phyloP scores from a whole-genome alignment of 2,329 filamentous ascomycete genomes.

The Xylariaceae sp. region DNA sequence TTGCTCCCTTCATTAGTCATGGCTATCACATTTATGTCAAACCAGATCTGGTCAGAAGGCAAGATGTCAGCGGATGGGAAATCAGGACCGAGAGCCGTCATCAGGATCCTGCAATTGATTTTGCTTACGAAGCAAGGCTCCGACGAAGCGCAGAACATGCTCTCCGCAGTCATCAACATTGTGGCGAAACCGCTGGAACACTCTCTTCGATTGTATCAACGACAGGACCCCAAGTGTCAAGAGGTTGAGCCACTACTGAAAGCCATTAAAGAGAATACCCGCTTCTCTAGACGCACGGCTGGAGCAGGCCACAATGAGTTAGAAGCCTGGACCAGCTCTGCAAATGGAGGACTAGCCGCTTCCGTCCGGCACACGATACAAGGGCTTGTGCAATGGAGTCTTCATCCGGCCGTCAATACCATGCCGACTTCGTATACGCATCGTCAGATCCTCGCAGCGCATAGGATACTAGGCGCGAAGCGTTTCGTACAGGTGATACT shows the following conservation, averaged over 20 bases:
- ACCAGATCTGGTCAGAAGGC: slow-evolving; percentile 66
- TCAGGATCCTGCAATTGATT: slow-evolving; percentile 71
- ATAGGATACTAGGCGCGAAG: slow-evolving; percentile 61
- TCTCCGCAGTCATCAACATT: slow-evolving; percentile 68
- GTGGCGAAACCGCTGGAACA: slow-evolving; percentile 67
- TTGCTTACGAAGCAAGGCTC: slow-evolving; percentile 69
- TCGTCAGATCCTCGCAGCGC: slow-evolving; percentile 61
- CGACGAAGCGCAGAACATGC: slow-evolving; percentile 68
- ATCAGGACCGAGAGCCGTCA: slow-evolving; percentile 49
- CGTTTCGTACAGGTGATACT: slow-evolving; percentile 60
- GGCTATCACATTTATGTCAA: slow-evolving; percentile 68
- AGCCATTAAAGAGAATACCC: slow-evolving; percentile 60
- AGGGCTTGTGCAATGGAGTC: slow-evolving; percentile 64
- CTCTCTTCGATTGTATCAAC: slow-evolving; percentile 64
- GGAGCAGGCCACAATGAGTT: slow-evolving; percentile 65
- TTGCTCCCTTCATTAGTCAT: slow-evolving; percentile 75
- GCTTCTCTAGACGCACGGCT: slow-evolving; percentile 58
- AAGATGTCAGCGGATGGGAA: slow-evolving; percentile 17
- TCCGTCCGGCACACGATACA: slow-evolving; percentile 61
- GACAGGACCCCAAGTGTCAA: slow-evolving; percentile 63
- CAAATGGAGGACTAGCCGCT: slow-evolving; percentile 54
- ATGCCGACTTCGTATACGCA: slow-evolving; percentile 69
- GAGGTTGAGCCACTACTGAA: slow-evolving; percentile 68
- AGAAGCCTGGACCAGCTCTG: slow-evolving; percentile 61
- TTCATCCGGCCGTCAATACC: slow-evolving; percentile 52